phyloP scores from a whole-genome alignment of 2,329 filamentous ascomycete species.

The Trichophyton schoenleinii region DNA sequence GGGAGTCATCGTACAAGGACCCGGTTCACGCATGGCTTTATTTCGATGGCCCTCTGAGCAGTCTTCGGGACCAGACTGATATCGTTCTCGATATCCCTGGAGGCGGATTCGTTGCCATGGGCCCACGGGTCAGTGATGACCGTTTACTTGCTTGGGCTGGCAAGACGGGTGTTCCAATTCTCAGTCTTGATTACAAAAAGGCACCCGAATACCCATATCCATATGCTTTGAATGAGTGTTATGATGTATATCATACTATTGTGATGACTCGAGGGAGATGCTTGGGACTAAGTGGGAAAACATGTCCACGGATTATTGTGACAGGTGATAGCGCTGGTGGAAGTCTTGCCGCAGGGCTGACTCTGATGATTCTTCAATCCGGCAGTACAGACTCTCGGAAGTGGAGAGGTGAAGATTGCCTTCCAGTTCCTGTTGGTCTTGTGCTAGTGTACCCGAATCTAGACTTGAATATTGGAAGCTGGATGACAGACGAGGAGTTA shows the following conservation, averaged over 20 bases:
- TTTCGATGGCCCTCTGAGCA: constrained; percentile 74
- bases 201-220: constrained; percentile 77
- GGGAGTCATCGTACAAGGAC: constrained; percentile 67
- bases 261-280: constrained; percentile 61
- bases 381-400: constrained; percentile 45
- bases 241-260: constrained; percentile 68
- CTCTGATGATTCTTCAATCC: constrained; percentile 79
- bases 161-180: constrained; percentile 71
- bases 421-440: constrained; percentile 67
- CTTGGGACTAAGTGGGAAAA: constrained; percentile 57
- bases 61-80: constrained; percentile 62
- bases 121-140: constrained; percentile 86
- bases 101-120: constrained; percentile 93
- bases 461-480: constrained; percentile 96
- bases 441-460: constrained; percentile 79
- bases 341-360: constrained; percentile 66
- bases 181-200: constrained; percentile 85
- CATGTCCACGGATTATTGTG: constrained; percentile 55
- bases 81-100: constrained; percentile 83
- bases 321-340: constrained; percentile 73
- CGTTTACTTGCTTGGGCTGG: constrained; percentile 87
- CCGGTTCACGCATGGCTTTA: constrained; percentile 83
- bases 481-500: constrained; percentile 99
- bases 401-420: constrained; percentile 44
- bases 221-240: constrained; percentile 76